These are phyloP conservation scores for Cynara cardunculus DNA, from an alignment of 129 eudicot genomes.

Conservation along the genomic window DNA sequence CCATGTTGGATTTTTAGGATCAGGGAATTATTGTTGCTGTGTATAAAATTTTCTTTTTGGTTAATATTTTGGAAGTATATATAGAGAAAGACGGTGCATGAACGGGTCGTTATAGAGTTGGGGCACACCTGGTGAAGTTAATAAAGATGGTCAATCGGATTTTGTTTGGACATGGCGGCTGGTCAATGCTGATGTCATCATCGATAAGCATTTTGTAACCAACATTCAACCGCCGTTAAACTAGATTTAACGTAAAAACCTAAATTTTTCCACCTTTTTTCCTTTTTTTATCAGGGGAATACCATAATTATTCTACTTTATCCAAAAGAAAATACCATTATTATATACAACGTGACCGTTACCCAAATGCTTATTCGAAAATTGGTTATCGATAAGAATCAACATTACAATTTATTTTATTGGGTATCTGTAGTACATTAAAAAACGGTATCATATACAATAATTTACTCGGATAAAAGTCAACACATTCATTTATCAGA, in stretches of 20 bases:
- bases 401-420: too few relatives aligned
- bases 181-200: conserved; percentile 6
- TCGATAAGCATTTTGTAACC: not conserved
- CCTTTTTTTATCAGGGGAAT: too few relatives aligned
- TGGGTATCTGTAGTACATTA: too few relatives aligned
- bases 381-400: too few relatives aligned
- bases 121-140: not conserved
- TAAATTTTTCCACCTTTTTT: not conserved
- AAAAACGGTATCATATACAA: too few relatives aligned
- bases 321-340: too few relatives aligned
- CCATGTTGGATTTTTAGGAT: conserved; percentile 6
- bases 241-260: not conserved
- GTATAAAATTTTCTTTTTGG: not conserved
- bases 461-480: too few relatives aligned
- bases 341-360: too few relatives aligned
- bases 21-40: not conserved
- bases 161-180: conserved; percentile 28
- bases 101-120: not conserved
- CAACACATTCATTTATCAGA: too few relatives aligned
- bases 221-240: conserved; percentile 9
- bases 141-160: conserved; percentile 9
- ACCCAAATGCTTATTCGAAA: too few relatives aligned
- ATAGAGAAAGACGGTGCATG: not conserved
- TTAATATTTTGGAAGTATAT: not conserved
- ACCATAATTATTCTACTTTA: too few relatives aligned